phyloP scores from a whole-genome alignment of 805 yeast genomes.

The Saccharomycopsis sp. region DNA sequence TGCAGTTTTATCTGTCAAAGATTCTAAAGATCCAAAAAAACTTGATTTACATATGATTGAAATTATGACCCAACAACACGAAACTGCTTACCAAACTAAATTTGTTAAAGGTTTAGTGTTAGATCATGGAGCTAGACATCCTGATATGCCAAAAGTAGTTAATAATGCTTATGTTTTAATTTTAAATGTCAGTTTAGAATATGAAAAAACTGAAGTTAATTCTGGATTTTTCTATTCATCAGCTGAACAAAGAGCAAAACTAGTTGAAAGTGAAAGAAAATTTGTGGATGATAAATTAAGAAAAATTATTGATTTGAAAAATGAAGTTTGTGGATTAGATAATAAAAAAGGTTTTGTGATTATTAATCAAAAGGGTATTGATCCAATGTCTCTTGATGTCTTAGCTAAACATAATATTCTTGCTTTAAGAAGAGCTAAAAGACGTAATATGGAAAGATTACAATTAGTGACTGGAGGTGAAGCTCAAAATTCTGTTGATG shows the following conservation, averaged over 20 bases:
- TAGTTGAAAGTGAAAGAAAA: slow-evolving; percentile 85
- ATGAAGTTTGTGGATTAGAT: slow-evolving; percentile 76
- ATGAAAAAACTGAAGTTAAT: slow-evolving; percentile 96
- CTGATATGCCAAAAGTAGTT: slow-evolving; percentile 92
- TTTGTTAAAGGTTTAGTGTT: slow-evolving; percentile 83
- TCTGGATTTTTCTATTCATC: slow-evolving; percentile 89
- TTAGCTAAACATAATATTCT: slow-evolving; percentile 87
- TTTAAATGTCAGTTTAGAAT: slow-evolving; percentile 88
- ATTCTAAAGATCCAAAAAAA: slow-evolving; percentile 29
- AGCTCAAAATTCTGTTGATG: slow-evolving; percentile 96
- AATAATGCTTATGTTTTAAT: slow-evolving; percentile 78
- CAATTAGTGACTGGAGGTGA: slow-evolving; percentile 96
- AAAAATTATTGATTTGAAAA: slow-evolving; percentile 87
- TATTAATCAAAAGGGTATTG: slow-evolving; percentile 96
- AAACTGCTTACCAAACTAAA: slow-evolving; percentile 71
- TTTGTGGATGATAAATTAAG: slow-evolving; percentile 90
- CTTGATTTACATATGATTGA: slow-evolving; percentile 96
- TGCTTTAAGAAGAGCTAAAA: slow-evolving; percentile 94
- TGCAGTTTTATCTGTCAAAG: slow-evolving; percentile 75
- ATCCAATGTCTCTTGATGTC: slow-evolving; percentile 93
- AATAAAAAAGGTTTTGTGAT: slow-evolving; percentile 76
- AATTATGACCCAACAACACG: slow-evolving; percentile 96
- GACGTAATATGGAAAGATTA: slow-evolving; percentile 98
- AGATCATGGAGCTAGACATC: slow-evolving; percentile 98
- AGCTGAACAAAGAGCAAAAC: slow-evolving; percentile 93